Evolutionary conservation across 768 basidiomycete species (phyloP), one percentile per base, ranked within the genome.

Genomic region (Podaxis rugospora): DNA sequence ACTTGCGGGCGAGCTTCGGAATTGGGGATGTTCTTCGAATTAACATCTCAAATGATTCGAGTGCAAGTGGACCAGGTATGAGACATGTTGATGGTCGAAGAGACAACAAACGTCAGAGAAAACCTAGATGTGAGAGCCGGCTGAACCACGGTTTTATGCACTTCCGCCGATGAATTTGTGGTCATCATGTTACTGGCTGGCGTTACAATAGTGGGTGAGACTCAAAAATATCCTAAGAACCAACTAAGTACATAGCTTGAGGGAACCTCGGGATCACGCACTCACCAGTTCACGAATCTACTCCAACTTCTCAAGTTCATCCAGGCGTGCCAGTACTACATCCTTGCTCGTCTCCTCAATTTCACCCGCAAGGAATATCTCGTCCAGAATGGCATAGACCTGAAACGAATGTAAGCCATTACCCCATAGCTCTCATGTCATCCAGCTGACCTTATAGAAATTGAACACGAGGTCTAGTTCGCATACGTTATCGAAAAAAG

Each of bases 401-500:
- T 96, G 46, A 23, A 6, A 25, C 4, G 7, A 52, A 13, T 25
- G 39, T 50, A 28, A 56, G 61, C 28, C 35, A 61, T 32, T 55
- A 66, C 40, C n/a, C 40, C n/a, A 16, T 3, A 6, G 5, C 23
- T 21, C 3, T 49, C 23, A 2, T 10, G 21, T 16, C 13, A 23
- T 11, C 25, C 65, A 61, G 62, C 73, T 18, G 44, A 90, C 93
- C 80, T 98, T 98, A 76, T 98, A 97, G 72, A 98, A 99, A 74
- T 98, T 98, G 80, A 98, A 99, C 2, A 99, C 97, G 0, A 99
- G 83, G 70, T 98, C 97, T 32, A 98, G 80, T 73, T 98, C 95
- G 76, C 97, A 98, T 1, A 99, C 97, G 66, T 99, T 98, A 70
- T 98, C 95, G 69, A 99, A 99, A 80, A 98, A 99, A 0, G 95